Evolutionary conservation across 2,329 filamentous ascomycete species (phyloP).

Genomic region (Trichoderma atrobrunneum): DNA sequence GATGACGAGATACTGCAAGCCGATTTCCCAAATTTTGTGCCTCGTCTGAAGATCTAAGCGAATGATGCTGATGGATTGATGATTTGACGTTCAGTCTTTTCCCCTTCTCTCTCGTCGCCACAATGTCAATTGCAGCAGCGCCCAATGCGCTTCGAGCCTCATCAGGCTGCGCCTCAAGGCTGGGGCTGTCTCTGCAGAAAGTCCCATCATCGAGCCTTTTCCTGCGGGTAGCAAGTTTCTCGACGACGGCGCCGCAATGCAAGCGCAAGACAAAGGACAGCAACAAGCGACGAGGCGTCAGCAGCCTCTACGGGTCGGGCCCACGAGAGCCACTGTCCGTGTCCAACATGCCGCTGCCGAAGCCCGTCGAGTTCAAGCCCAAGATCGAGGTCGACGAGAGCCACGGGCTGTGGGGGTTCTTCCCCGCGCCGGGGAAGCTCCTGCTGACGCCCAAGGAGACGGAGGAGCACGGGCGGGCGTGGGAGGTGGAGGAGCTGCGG

Average conservation of each 20-base stretch:
- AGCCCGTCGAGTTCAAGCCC: slow-evolving; percentile 61
- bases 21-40: slow-evolving; percentile 19
- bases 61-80: not conserved
- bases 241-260: slow-evolving; percentile 52
- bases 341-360: slow-evolving; percentile 67
- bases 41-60: slow-evolving; percentile 16
- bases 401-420: slow-evolving; percentile 93
- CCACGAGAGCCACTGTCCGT: slow-evolving; percentile 72
- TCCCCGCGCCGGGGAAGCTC: slow-evolving; percentile 66
- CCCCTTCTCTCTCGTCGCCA: not conserved
- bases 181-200: slow-evolving; percentile 8
- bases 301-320: slow-evolving; percentile 74
- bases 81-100: not conserved
- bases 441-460: slow-evolving; percentile 71
- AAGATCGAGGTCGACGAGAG: slow-evolving; percentile 61
- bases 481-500: slow-evolving; percentile 82
- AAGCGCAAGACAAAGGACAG: slow-evolving; percentile 62
- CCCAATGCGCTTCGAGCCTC: slow-evolving; percentile 30
- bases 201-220: not conserved
- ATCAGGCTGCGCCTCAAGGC: slow-evolving; percentile 25
- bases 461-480: slow-evolving; percentile 71
- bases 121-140: slow-evolving; percentile 30
- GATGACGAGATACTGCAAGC: not conserved
- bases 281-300: slow-evolving; percentile 79
- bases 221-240: slow-evolving; percentile 41